phyloP scores from a whole-genome alignment of 768 basidiomycete genomes.

The Suillus decipiens region DNA sequence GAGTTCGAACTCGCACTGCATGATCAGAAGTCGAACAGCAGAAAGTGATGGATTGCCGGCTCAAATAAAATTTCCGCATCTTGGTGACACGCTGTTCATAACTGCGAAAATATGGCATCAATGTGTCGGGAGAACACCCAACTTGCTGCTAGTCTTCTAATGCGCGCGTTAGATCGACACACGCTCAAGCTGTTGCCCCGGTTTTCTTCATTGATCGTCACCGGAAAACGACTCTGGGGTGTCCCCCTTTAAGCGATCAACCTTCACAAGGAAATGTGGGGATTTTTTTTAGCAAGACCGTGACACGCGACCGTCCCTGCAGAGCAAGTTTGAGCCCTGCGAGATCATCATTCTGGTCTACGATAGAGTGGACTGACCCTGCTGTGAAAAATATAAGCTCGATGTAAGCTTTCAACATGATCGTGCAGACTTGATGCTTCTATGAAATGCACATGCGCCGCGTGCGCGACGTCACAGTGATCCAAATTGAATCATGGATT shows the following conservation, averaged over 20 bases:
- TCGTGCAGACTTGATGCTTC: neutral
- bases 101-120: neutral
- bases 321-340: neutral
- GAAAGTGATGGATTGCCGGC: neutral
- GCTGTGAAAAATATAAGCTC: constrained; percentile 6
- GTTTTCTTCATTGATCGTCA: neutral
- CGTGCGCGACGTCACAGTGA: neutral
- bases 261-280: neutral
- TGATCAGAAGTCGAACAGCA: neutral
- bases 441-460: constrained; percentile 3
- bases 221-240: neutral
- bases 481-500: neutral
- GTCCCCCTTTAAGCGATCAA: neutral
- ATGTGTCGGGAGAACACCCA: neutral
- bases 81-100: neutral
- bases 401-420: neutral
- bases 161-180: neutral
- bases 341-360: neutral
- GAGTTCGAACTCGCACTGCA: neutral
- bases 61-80: neutral
- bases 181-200: constrained; percentile 1
- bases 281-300: neutral
- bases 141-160: constrained; percentile 1
- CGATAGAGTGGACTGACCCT: constrained; percentile 4
- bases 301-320: neutral